phyloP scores from a whole-genome alignment of 805 yeast species.

The Zygosaccharomyces gambellarensis region DNA sequence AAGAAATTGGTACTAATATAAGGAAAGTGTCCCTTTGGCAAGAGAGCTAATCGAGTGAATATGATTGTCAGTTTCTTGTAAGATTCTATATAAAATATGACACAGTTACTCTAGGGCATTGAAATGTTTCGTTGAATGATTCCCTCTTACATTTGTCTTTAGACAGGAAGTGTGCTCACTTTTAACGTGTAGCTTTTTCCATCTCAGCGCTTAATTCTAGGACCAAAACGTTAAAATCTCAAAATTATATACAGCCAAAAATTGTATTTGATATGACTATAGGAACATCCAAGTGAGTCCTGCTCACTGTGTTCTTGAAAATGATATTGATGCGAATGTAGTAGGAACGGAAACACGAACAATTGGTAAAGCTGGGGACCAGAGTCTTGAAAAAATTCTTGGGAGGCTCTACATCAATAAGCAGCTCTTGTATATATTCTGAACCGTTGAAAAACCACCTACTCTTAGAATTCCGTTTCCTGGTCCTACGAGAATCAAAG shows the following conservation, averaged over 20 bases:
- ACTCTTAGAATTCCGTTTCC: neutral
- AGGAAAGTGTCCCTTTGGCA: neutral
- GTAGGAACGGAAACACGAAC: slow-evolving; percentile 44
- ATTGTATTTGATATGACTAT: slow-evolving; percentile 3
- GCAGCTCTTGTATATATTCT: slow-evolving; percentile 1
- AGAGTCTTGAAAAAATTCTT: slow-evolving; percentile 39
- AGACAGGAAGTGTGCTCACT: too few species aligned
- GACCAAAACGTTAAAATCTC: neutral
- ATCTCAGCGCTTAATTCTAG: neutral
- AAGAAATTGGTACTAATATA: neutral
- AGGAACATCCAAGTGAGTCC: slow-evolving; percentile 15
- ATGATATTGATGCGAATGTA: slow-evolving; percentile 40
- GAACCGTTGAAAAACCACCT: neutral
- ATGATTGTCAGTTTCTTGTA: neutral
- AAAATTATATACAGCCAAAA: neutral
- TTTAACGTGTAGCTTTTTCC: too few species aligned
- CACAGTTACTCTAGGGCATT: too few species aligned
- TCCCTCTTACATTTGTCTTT: too few species aligned
- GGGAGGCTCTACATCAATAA: slow-evolving; percentile 13
- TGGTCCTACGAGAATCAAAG: neutral
- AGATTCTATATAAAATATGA: too few species aligned
- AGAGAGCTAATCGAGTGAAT: neutral
- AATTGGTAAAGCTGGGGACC: slow-evolving; percentile 45
- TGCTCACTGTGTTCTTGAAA: slow-evolving; percentile 21
- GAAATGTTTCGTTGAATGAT: too few species aligned